Conservation (phyloP, 2,329 filamentous ascomycete species). For the Fusarium oxysporum region DNA sequence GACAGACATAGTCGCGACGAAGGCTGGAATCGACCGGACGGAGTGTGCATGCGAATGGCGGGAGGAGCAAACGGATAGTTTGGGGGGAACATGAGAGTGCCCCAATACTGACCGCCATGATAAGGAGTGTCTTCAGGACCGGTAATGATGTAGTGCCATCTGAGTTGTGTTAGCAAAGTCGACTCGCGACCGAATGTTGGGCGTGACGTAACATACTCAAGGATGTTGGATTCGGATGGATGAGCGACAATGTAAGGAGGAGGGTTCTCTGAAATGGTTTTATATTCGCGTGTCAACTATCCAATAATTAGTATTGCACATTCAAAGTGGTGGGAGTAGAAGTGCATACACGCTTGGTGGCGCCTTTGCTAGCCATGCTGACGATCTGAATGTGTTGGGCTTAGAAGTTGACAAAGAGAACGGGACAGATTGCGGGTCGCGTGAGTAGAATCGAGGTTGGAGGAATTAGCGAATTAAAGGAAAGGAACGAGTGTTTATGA, state of each 20-base stretch:
- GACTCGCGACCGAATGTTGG: neutral
- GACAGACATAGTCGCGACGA: slow-evolving; percentile 92
- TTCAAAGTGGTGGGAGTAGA: neutral
- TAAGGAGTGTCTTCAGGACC: slow-evolving; percentile 96
- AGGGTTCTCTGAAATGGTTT: slow-evolving; percentile 75
- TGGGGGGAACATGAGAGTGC: slow-evolving; percentile 91
- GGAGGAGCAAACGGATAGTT: slow-evolving; percentile 98
- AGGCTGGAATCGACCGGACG: slow-evolving; percentile 93
- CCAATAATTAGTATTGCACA: slow-evolving; percentile 37
- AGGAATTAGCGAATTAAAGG: slow-evolving; percentile 4
- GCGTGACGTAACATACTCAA: slow-evolving; percentile 71
- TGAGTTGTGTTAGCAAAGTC: slow-evolving; percentile 49
- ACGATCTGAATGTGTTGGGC: slow-evolving; percentile 10
- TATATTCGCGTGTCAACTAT: slow-evolving; percentile 72
- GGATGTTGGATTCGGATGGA: slow-evolving; percentile 89
- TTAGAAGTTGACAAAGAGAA: slow-evolving; percentile 35
- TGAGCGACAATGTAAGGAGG: slow-evolving; percentile 91
- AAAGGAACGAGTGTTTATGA: neutral
- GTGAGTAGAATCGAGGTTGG: slow-evolving; percentile 21
- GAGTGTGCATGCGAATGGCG: slow-evolving; percentile 98
- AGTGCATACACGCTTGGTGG: slow-evolving; percentile 73
- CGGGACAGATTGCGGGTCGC: slow-evolving; percentile 43
- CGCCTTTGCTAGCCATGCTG: slow-evolving; percentile 77
- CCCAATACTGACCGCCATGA: slow-evolving; percentile 96
- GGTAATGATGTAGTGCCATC: slow-evolving; percentile 96